Percentiles rank a stretch among this genome's conserved stretches.
Evolutionary conservation across 2,329 filamentous ascomycete species (phyloP).

Genomic region (Penicillium fuscoglaucum): DNA sequence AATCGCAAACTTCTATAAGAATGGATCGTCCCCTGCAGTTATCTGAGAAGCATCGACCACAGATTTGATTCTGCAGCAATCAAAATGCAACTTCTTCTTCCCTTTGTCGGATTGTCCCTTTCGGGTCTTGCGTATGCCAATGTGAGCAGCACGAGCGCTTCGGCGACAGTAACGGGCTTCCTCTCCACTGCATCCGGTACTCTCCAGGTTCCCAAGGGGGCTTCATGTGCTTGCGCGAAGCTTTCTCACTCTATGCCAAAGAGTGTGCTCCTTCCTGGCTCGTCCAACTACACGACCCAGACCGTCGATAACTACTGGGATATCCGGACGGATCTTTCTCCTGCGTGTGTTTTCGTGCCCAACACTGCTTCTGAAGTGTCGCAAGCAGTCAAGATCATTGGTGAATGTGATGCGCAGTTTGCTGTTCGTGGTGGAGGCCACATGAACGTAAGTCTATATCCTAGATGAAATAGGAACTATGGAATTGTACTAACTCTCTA

Average conservation of each 20-base stretch:
- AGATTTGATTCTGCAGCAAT: background rate
- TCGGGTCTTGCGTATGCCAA: slow-evolving; percentile 1
- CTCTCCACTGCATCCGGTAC: slow-evolving; percentile 1
- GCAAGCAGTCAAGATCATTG: slow-evolving; percentile 24
- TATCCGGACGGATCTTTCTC: slow-evolving; percentile 24
- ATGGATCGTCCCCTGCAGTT: background rate
- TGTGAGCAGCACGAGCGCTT: background rate
- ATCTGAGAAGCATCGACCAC: background rate
- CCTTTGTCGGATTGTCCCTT: background rate
- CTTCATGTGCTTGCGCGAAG: slow-evolving; percentile 14
- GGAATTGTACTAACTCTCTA: background rate
- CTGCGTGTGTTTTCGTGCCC: slow-evolving; percentile 36
- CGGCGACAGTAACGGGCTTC: background rate
- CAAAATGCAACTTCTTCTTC: slow-evolving; percentile 2
- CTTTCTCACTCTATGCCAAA: slow-evolving; percentile 5
- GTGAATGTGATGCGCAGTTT: slow-evolving; percentile 44
- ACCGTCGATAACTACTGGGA: slow-evolving; percentile 32
- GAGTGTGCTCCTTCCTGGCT: slow-evolving; percentile 10
- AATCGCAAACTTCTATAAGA: background rate
- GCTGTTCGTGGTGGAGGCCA: slow-evolving; percentile 59
- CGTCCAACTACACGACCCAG: slow-evolving; percentile 27
- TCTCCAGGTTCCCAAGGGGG: slow-evolving; percentile 6
- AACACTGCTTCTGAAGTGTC: slow-evolving; percentile 27
- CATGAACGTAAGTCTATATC: slow-evolving; percentile 26
- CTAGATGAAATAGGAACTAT: background rate